Evolutionary conservation across 176 grass and related monocot species (phyloP).

Genomic region (Bolboschoenus planiculmis): DNA sequence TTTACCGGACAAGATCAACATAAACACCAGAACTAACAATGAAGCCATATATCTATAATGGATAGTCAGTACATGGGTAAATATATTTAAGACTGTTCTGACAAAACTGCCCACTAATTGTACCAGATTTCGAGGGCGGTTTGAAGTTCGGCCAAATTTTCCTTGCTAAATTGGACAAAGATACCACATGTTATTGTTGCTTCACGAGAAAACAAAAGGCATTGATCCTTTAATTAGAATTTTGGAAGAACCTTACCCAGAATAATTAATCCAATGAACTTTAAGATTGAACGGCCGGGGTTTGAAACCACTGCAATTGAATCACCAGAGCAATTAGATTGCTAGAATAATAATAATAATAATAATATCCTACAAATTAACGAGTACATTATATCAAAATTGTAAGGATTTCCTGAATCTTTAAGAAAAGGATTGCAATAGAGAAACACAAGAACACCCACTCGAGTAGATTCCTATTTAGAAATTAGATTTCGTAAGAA

Average conservation of each 20-base stretch:
- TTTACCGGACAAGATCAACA: not conserved
- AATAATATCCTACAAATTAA: not conserved
- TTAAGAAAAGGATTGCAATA: not conserved
- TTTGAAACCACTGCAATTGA: not conserved
- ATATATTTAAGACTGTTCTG: not conserved
- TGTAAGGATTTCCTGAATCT: not conserved
- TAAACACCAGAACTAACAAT: not conserved
- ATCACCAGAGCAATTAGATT: constrained; percentile 3
- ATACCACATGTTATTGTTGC: not conserved
- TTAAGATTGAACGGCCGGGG: not conserved
- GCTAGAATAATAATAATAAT: not conserved
- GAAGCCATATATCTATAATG: not conserved
- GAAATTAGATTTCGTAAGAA: not conserved
- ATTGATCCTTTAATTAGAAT: not conserved
- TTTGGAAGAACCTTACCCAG: not conserved
- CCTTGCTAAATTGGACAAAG: not conserved
- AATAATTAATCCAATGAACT: not conserved
- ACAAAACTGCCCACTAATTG: not conserved
- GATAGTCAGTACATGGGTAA: not conserved
- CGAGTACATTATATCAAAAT: not conserved
- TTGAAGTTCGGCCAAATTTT: not conserved
- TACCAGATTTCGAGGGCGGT: not conserved
- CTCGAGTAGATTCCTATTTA: not conserved
- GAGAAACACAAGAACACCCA: not conserved
- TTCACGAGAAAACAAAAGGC: not conserved